Percentiles rank a stretch among this genome's conserved stretches.
phyloP scores from a whole-genome alignment of 257 asterid species.

The Jasminum sambac region DNA sequence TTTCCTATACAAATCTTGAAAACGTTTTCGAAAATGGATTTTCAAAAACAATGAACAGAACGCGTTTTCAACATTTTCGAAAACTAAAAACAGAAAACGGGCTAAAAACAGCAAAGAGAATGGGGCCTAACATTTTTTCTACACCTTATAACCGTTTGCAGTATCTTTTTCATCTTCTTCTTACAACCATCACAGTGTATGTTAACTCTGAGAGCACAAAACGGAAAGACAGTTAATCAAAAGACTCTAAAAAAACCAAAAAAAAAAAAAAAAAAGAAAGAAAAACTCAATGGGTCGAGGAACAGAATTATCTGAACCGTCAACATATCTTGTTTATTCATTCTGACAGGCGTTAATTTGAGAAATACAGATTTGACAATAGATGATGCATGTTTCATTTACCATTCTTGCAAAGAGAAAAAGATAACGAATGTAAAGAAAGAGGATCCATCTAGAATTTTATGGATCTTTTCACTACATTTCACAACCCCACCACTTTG shows the following conservation, averaged over 20 bases:
- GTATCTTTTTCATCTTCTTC: slow-evolving; percentile 55
- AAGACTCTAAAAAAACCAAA: neutral
- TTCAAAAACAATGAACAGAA: no score
- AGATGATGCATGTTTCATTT: no score
- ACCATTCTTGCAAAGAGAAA: no score
- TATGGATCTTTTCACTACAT: neutral
- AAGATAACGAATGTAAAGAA: no score
- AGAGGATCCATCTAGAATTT: no score
- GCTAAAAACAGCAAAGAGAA: no score
- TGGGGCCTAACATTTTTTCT: no score
- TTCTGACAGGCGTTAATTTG: slow-evolving; percentile 16
- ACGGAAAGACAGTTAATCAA: slow-evolving; percentile 7
- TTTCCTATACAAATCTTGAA: no score
- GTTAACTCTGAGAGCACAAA: slow-evolving; percentile 53
- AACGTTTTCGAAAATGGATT: no score
- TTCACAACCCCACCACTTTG: neutral
- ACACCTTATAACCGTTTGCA: slow-evolving; percentile 58
- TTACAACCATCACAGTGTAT: slow-evolving; percentile 75
- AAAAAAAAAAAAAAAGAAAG: neutral
- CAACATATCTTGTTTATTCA: slow-evolving; percentile 60
- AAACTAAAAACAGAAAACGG: no score
- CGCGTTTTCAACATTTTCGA: no score
- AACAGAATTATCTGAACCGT: slow-evolving; percentile 51
- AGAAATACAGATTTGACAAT: neutral
- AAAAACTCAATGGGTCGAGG: neutral